phyloP scores from a whole-genome alignment of 164 flowering plant species.

The Platanus orientalis region DNA sequence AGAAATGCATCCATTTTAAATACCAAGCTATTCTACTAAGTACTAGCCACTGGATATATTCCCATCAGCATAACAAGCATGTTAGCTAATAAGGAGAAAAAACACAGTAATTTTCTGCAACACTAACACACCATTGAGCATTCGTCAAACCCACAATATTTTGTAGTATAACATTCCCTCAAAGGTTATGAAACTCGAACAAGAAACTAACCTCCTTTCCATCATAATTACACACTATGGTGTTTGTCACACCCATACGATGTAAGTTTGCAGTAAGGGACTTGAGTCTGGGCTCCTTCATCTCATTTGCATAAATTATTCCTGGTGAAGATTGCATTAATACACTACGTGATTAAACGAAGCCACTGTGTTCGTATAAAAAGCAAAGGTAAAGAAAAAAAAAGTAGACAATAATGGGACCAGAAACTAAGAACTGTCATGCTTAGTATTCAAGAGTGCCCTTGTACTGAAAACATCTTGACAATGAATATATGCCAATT shows the following conservation, averaged over 20 bases:
- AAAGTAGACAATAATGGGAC: neutral
- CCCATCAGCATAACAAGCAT: neutral
- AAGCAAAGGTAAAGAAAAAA: neutral
- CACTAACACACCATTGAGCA: neutral
- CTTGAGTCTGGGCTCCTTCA: conserved; percentile 79
- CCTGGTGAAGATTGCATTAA: conserved; percentile 31
- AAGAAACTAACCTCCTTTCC: conserved; percentile 83
- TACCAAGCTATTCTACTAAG: too few relatives aligned
- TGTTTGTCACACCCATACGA: conserved; percentile 96
- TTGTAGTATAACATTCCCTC: neutral
- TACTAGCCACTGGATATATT: neutral
- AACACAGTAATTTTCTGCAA: neutral
- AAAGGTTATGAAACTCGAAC: neutral
- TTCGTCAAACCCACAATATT: neutral
- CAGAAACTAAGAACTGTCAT: too few relatives aligned
- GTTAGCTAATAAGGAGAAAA: neutral
- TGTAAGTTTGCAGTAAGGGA: conserved; percentile 86
- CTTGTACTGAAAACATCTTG: neutral
- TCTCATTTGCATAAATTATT: conserved; percentile 88
- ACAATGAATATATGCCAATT: neutral
- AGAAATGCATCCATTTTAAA: neutral
- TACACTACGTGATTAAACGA: neutral
- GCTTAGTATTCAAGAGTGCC: neutral
- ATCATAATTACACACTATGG: conserved; percentile 84
- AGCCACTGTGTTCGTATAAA: neutral